Evolutionary conservation across 2,329 filamentous ascomycete species (phyloP).

Genomic region (Lasiodiplodia hormozganensis): DNA sequence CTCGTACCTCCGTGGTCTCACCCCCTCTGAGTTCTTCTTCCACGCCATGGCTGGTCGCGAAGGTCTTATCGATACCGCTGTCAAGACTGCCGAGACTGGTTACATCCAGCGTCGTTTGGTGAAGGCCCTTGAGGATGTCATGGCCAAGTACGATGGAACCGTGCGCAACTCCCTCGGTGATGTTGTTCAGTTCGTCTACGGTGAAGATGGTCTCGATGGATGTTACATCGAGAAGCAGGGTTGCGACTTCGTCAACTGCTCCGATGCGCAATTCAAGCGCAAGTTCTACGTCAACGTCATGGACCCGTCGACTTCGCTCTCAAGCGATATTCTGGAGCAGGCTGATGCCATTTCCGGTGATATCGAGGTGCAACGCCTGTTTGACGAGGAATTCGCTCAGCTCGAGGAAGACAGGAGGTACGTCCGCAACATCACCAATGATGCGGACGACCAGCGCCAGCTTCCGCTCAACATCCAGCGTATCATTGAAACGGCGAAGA

Average conservation of each 20-base stretch:
- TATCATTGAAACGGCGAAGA: conserved; percentile 88
- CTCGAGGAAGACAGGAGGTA: conserved; percentile 76
- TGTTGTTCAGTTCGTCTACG: conserved; percentile 96
- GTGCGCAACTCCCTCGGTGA: conserved; percentile 97
- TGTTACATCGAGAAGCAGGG: conserved; percentile 92
- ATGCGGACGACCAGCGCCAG: conserved; percentile 84
- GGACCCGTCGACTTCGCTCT: conserved; percentile 69
- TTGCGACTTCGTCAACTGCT: conserved; percentile 84
- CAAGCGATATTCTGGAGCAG: conserved; percentile 78
- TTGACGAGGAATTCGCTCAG: conserved; percentile 88
- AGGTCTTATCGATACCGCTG: conserved; percentile 98
- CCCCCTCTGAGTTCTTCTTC: conserved; percentile 98
- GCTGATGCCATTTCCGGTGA: conserved; percentile 87
- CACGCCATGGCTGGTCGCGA: conserved; percentile 99
- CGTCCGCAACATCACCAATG: conserved; percentile 71
- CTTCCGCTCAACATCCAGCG: conserved; percentile 90
- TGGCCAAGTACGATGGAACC: conserved; percentile 96
- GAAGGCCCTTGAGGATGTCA: conserved; percentile 96
- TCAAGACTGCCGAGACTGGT: conserved; percentile 98
- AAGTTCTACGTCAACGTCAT: conserved; percentile 89
- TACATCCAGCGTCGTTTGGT: conserved; percentile 99
- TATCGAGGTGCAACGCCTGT: conserved; percentile 80
- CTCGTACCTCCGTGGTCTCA: conserved; percentile 94
- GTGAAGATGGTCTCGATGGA: conserved; percentile 95
- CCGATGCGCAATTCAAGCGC: conserved; percentile 76